Evolutionary conservation across 257 asterid species (phyloP).

Genomic region (Fraxinus pennsylvanica): DNA sequence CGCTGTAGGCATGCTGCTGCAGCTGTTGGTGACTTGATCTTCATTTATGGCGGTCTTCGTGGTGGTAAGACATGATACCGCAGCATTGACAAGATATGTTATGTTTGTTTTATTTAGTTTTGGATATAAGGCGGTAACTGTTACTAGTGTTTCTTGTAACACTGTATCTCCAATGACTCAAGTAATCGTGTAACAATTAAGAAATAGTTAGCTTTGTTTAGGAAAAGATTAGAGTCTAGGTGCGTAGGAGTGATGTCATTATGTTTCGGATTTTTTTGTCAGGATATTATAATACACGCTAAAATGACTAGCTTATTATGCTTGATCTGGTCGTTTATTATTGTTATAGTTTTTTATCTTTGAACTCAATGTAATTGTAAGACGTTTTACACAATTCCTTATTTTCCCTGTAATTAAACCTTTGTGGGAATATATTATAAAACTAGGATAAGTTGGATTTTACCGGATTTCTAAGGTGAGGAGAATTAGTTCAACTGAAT

Average conservation of each 20-base stretch:
- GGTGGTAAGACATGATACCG: slow-evolving; percentile 73
- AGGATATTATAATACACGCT: neutral
- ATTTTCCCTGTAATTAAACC: neutral
- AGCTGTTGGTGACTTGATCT: slow-evolving; percentile 93
- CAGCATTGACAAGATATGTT: slow-evolving; percentile 8
- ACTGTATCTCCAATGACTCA: slow-evolving; percentile 7
- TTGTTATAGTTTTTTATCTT: neutral
- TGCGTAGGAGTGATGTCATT: neutral
- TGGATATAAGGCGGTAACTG: neutral
- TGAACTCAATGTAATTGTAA: neutral
- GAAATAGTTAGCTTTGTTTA: neutral
- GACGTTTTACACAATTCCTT: neutral
- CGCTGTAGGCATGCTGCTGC: slow-evolving; percentile 99
- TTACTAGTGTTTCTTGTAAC: slow-evolving; percentile 15
- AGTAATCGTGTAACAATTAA: slow-evolving; percentile 8
- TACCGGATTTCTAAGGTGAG: neutral
- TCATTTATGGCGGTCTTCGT: slow-evolving; percentile 96
- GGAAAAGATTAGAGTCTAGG: neutral
- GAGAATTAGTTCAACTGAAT: slow-evolving; percentile 1
- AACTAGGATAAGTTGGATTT: neutral
- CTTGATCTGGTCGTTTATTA: neutral
- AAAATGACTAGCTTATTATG: neutral
- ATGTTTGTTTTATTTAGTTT: neutral
- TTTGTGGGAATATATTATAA: neutral
- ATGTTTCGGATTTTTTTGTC: neutral